Base-by-base conservation (phyloP, 345 rosid genomes). In the Gossypioides kirkii region DNA sequence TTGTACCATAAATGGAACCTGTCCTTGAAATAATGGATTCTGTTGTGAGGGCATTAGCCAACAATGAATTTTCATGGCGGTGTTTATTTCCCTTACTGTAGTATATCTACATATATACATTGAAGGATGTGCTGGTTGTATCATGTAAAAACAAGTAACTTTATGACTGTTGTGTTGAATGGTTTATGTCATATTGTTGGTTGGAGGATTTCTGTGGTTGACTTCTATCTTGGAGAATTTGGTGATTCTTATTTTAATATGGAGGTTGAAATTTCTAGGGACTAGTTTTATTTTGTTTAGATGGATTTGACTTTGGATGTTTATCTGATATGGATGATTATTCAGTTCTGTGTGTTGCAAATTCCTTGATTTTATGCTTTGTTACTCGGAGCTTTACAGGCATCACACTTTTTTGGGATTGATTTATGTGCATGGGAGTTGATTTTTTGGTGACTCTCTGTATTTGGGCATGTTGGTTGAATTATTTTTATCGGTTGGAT, bases 11-110 rank as follows among this genome's bases (percentile, higher is more conserved):
- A 81, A 78, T 83, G 82, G 87, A 81, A 78, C 72, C 52, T 82
- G 81, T 77, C 83, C 80, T 68, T 83, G 82, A 80, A 83, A 72
- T 77, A 80, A 76, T 84, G 81, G 87, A 77, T 81, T 86, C 84
- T 73, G 82, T 86, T 47, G 77, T 80, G 79, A 86, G 76, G 84
- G 84, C 78, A 75, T 76, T 77, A 75, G 78, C 84, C 77, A 68
- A 73, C 83, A 72, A 64, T 71, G 70, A 62, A 43, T 55, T 74
- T 82, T 77, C 77, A 62, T 69, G 80, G 86, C 82, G 78, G 74
- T 84, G 88, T 82, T 86, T 76, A 54, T 77, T 81, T 69, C 78
- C 75, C 22, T 58, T 69, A 61, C 73, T 17, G 55, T 50, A 50
- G 55, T 50, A 50, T 50, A 50, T 5, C 38, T 50, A 49, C 6